Conservation (phyloP, 177 flowering plant genomes). For the Vitis hybrid region DNA sequence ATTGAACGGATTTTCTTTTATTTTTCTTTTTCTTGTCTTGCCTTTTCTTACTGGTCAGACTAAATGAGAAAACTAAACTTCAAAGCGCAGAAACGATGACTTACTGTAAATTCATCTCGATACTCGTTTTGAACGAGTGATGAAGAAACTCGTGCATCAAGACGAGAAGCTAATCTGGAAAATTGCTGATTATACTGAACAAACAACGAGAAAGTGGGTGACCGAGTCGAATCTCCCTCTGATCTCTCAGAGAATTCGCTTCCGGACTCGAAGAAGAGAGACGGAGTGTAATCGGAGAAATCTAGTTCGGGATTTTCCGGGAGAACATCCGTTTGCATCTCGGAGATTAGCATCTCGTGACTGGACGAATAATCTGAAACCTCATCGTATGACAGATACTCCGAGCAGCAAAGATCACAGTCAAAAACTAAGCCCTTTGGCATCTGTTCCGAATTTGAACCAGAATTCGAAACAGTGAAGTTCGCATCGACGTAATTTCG, state of each 20-base stretch:
- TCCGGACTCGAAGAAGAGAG: conserved; percentile 48
- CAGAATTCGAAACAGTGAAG: conserved; percentile 16
- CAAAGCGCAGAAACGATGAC: not conserved
- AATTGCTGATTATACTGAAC: conserved; percentile 54
- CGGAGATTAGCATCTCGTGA: conserved; percentile 32
- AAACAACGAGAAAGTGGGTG: conserved; percentile 56
- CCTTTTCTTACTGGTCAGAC: conserved; percentile 1
- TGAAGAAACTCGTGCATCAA: conserved; percentile 7
- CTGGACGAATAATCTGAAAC: conserved; percentile 31
- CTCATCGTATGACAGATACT: conserved; percentile 44
- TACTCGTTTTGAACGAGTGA: conserved; percentile 12
- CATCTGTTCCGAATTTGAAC: conserved; percentile 21
- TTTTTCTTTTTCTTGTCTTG: no score
- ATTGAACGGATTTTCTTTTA: not conserved
- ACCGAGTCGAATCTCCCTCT: conserved; percentile 36
- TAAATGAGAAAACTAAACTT: not conserved
- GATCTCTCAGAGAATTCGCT: conserved; percentile 69
- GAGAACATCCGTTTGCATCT: conserved; percentile 41
- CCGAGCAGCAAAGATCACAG: conserved; percentile 54
- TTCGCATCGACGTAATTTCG: conserved; percentile 12
- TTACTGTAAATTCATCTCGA: conserved; percentile 37
- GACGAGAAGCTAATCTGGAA: conserved; percentile 26
- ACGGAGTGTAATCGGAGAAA: conserved; percentile 47
- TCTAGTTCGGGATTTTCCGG: conserved; percentile 31
- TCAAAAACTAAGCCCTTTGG: conserved; percentile 20